Percentiles rank a stretch among this genome's conserved stretches.
phyloP scores from a whole-genome alignment of 2,329 filamentous ascomycete genomes.

The Graphilbum ipis-grandicollis region DNA sequence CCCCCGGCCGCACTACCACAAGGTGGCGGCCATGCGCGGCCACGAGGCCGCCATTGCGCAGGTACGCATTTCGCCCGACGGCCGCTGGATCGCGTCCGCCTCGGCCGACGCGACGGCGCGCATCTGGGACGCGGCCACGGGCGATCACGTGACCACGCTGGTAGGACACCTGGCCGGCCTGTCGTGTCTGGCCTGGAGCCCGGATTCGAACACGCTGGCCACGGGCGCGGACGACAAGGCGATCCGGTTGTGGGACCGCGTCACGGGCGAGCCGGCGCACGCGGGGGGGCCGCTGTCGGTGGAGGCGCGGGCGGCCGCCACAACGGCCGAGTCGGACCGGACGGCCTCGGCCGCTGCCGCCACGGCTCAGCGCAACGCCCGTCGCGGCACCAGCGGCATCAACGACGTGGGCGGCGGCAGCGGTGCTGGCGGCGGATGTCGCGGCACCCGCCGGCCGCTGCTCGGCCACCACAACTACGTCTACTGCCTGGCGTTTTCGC shows the following conservation, averaged over 20 bases:
- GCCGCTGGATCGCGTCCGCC: conserved; percentile 73
- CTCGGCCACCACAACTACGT: conserved; percentile 93
- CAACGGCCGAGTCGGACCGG: not conserved
- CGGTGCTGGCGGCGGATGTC: conserved; percentile 8
- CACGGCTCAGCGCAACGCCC: conserved; percentile 1
- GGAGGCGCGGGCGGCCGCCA: conserved; percentile 5
- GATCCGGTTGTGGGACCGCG: conserved; percentile 77
- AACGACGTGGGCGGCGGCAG: conserved; percentile 1
- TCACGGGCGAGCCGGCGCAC: conserved; percentile 29
- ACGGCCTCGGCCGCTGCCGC: not conserved
- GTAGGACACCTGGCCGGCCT: conserved; percentile 89
- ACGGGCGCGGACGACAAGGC: conserved; percentile 93
- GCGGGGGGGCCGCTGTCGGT: conserved; percentile 10
- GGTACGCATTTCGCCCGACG: conserved; percentile 82
- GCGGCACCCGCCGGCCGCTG: conserved; percentile 35
- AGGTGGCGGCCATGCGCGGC: conserved; percentile 54
- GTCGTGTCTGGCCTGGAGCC: conserved; percentile 85
- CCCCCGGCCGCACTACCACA: conserved; percentile 44
- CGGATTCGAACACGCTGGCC: conserved; percentile 72
- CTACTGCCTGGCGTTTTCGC: conserved; percentile 86
- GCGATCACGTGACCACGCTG: conserved; percentile 68
- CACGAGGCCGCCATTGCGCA: conserved; percentile 67
- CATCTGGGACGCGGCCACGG: conserved; percentile 71
- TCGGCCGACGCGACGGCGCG: conserved; percentile 84
- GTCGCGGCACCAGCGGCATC: conserved; percentile 1